phyloP scores from a whole-genome alignment of 2,329 filamentous ascomycete genomes.

The Ophiostoma quercus region DNA sequence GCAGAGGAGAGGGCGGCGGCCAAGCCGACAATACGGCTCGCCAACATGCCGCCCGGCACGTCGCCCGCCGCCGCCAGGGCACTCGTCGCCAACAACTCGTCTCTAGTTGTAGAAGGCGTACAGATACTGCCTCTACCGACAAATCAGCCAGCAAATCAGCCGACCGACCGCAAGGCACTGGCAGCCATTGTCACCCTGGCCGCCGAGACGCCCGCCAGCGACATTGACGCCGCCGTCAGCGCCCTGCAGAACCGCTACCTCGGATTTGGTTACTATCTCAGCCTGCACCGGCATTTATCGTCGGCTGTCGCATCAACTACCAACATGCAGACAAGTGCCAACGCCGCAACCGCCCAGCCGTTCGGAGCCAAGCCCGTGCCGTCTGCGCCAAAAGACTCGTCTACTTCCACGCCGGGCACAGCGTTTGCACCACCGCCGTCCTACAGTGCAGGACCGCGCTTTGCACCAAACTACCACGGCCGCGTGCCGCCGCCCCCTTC shows the following conservation, averaged over 20 bases:
- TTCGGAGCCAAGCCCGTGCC: constrained; percentile 26
- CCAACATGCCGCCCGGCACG: constrained; percentile 56
- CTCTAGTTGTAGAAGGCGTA: constrained; percentile 64
- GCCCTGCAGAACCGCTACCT: constrained; percentile 76
- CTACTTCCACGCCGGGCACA: background rate
- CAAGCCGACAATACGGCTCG: constrained; percentile 58
- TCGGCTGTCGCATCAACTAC: constrained; percentile 55
- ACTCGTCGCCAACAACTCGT: constrained; percentile 44
- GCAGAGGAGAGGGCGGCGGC: constrained; percentile 56
- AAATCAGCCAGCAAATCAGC: constrained; percentile 27
- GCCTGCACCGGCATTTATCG: constrained; percentile 74
- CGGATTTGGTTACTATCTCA: constrained; percentile 77
- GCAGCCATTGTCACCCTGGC: constrained; percentile 77
- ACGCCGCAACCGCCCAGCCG: constrained; percentile 34
- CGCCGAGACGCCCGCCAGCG: constrained; percentile 72
- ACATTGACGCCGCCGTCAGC: constrained; percentile 77
- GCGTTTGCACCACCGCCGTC: constrained; percentile 2
- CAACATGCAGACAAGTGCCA: constrained; percentile 5
- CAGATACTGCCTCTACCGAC: constrained; percentile 56
- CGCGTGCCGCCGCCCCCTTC: constrained; percentile 10
- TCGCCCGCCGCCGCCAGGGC: constrained; percentile 57
- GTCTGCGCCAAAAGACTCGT: background rate
- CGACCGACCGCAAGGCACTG: constrained; percentile 63
- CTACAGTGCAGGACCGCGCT: background rate
- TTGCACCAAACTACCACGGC: background rate